Base-by-base conservation (phyloP, 2,329 filamentous ascomycete genomes). In the Teratosphaeria gauchensis region DNA sequence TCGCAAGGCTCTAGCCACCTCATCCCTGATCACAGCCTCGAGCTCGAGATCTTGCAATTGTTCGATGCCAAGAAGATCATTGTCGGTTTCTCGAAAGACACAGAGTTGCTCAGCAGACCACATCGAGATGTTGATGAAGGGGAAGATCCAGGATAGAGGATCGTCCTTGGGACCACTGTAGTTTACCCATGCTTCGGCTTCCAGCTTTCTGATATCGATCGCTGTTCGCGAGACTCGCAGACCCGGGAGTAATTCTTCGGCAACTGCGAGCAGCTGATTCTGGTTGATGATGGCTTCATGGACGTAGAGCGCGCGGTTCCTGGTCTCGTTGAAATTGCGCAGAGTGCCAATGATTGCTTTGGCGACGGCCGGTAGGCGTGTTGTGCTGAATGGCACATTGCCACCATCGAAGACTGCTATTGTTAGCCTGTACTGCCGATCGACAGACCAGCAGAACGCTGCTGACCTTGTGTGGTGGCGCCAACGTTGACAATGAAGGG, bases 401-500 rank as follows among this genome's bases (percentile, higher is more conserved):
- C 72, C 71, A 35, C 69, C 68, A 48, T 73, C 68, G 56, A 67
- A 72, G 28, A 73, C 57, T 12, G 54, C 57, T 64, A n/a, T 66
- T 66, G 5, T 55, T 38, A 42, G 53, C 16, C 9, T 5, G n/a
- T 3, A 11, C 11, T 24, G 11, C 14, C 11, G 2, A 32, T 55
- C 33, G 51, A 53, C 11, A 9, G n/a, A 30, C 28, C 28, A 21
- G 2, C 24, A 9, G n/a, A n/a, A 51, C 2, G 48, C 48, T 28
- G n/a, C 21, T 28, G n/a, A 32, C 30, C 52, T 28, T 54, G 24
- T 9, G 59, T 66, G 54, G 64, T 62, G 30, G 56, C 35, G 38
- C 59, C 60, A 14, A 63, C n/a, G 54, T 71, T 64, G 16, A 67
- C 30, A 31, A 73, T 57, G 38, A 71, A 65, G 8, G 62, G 62